phyloP scores from a whole-genome alignment of 129 eudicot species.

The Erigeron canadensis region DNA sequence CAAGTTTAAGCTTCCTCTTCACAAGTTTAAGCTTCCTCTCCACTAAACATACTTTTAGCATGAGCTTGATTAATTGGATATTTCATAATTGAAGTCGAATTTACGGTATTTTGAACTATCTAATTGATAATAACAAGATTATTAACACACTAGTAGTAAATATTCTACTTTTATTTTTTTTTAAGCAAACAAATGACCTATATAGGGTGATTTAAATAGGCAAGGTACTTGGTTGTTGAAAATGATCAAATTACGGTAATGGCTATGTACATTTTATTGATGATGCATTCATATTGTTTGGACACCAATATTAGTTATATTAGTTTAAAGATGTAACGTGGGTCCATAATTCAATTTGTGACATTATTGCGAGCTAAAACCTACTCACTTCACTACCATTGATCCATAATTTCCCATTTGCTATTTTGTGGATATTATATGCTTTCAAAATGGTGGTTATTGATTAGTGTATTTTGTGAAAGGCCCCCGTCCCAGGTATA shows the following conservation, averaged over 20 bases:
- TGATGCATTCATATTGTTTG: constrained; percentile 3
- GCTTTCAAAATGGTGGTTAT: constrained; percentile 2
- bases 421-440: neutral
- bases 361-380: constrained; percentile 16
- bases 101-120: no score
- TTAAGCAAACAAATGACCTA: no score
- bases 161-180: no score
- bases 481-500: no score
- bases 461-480: neutral
- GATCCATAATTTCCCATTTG: neutral
- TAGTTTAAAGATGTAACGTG: constrained; percentile 12
- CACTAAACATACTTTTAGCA: no score
- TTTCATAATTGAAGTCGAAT: no score
- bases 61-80: no score
- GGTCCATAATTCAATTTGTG: constrained; percentile 14
- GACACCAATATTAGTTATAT: neutral
- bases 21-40: no score
- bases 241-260: constrained; percentile 11
- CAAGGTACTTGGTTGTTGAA: constrained; percentile 28
- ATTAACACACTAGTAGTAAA: no score
- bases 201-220: neutral
- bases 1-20: no score
- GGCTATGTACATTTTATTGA: constrained; percentile 14
- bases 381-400: constrained; percentile 9
- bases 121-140: no score